A percentile compares a stretch with the other conserved stretches of the same genome.
phyloP scores from a whole-genome alignment of 495 filamentous ascomycete species.

The Astrothelium subdiscretum region DNA sequence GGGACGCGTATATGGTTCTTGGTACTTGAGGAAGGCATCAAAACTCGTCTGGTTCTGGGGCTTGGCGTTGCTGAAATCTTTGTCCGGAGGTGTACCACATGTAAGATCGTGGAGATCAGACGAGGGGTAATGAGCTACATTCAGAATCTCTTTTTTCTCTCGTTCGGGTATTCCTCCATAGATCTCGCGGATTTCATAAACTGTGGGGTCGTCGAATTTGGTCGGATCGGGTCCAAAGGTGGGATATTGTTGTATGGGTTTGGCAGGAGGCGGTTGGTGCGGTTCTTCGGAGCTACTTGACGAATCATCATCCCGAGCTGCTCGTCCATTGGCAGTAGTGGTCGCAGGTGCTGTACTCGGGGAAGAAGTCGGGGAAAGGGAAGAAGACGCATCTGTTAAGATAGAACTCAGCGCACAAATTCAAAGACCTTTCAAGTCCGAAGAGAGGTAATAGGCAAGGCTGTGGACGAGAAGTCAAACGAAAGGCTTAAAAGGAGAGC shows the following conservation, averaged over 20 bases:
- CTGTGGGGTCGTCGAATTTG: slow-evolving; percentile 83
- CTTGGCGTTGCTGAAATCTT: slow-evolving; percentile 90
- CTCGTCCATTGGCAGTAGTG: slow-evolving; percentile 12
- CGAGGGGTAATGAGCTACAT: slow-evolving; percentile 69
- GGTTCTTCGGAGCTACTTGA: slow-evolving; percentile 52
- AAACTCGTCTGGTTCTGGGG: slow-evolving; percentile 86
- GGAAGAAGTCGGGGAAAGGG: not conserved
- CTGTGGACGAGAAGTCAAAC: not conserved
- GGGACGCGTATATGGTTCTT: slow-evolving; percentile 82
- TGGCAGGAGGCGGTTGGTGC: slow-evolving; percentile 67
- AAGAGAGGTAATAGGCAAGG: not conserved
- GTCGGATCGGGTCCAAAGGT: slow-evolving; percentile 86
- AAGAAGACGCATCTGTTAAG: not conserved
- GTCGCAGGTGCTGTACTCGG: slow-evolving; percentile 12
- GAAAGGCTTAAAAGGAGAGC: not conserved
- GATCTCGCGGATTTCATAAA: slow-evolving; percentile 81
- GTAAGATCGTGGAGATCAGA: slow-evolving; percentile 73
- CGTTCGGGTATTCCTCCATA: slow-evolving; percentile 64
- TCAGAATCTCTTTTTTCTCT: slow-evolving; percentile 73
- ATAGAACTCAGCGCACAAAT: not conserved
- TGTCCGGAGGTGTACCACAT: slow-evolving; percentile 78
- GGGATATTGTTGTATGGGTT: slow-evolving; percentile 60
- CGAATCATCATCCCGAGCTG: slow-evolving; percentile 23
- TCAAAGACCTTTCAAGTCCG: not conserved
- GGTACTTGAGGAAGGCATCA: slow-evolving; percentile 73